Evolutionary conservation across 1,284 basidiomycete species (phyloP).

Genomic region (Chiua sp.): DNA sequence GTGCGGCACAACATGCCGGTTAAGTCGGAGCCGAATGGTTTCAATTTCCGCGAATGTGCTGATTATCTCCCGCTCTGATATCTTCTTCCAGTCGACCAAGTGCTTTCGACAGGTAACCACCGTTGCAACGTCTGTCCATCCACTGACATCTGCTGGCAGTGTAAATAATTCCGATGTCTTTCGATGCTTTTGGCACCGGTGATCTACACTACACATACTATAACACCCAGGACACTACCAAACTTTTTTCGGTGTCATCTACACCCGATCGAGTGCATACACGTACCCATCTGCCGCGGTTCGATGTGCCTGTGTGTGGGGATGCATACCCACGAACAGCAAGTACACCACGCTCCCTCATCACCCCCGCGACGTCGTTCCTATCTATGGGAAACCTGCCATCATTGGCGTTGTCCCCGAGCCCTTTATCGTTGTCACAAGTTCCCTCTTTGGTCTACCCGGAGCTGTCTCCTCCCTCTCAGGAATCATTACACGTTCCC

Average conservation of each 20-base stretch:
- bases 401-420: constrained; percentile 32
- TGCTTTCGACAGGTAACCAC: constrained; percentile 22
- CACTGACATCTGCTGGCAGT: constrained; percentile 9
- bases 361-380: constrained; percentile 19
- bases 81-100: background rate
- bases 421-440: constrained; percentile 29
- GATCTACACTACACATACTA: constrained; percentile 11
- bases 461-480: constrained; percentile 34
- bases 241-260: constrained; percentile 8
- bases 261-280: constrained; percentile 19
- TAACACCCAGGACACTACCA: constrained; percentile 1
- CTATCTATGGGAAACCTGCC: constrained; percentile 9
- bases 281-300: background rate
- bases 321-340: constrained; percentile 3
- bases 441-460: constrained; percentile 22
- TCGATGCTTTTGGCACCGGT: constrained; percentile 7
- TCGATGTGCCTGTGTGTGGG: background rate
- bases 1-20: constrained; percentile 29
- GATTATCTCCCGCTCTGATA: background rate
- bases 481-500: constrained; percentile 30
- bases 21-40: constrained; percentile 16
- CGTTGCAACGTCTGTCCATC: background rate
- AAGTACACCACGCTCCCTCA: constrained; percentile 12
- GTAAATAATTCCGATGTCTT: background rate
- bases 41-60: constrained; percentile 16